Evolutionary conservation across 192 early-diverging fungal genomes (phyloP).

Genomic region (Phlyctochytrium planicorne): DNA sequence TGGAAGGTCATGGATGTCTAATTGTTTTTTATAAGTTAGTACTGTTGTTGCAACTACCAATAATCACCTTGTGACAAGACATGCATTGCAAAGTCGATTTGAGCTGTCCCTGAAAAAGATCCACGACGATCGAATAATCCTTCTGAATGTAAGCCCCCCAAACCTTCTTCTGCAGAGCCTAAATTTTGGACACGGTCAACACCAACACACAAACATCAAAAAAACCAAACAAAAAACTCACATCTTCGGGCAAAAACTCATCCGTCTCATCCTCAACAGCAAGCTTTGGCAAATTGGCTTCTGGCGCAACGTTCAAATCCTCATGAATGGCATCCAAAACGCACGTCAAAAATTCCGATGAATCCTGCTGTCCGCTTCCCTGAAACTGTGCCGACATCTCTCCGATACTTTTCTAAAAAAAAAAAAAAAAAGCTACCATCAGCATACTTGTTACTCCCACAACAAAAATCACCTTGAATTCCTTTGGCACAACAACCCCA

Average conservation of each 20-base stretch:
- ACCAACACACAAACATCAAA: too few species aligned
- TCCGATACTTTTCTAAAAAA: not conserved
- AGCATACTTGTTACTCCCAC: too few species aligned
- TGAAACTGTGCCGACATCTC: constrained; percentile 58
- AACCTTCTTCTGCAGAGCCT: constrained; percentile 21
- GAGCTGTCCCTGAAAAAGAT: constrained; percentile 86
- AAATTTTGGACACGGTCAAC: too few species aligned
- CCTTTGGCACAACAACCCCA: constrained; percentile 62
- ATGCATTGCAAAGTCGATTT: constrained; percentile 65
- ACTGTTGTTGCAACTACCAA: too few species aligned
- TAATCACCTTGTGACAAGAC: constrained; percentile 59
- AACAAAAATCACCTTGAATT: constrained; percentile 41
- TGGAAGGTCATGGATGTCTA: constrained; percentile 84
- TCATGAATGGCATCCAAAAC: constrained; percentile 83
- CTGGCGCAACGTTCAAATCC: constrained; percentile 35
- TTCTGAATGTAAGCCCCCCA: not conserved
- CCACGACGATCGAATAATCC: constrained; percentile 85
- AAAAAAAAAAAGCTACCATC: not conserved
- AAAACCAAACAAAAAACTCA: not conserved
- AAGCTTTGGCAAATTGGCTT: not conserved
- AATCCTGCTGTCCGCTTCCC: constrained; percentile 86
- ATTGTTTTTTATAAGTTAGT: constrained; percentile 59
- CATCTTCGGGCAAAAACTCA: not conserved
- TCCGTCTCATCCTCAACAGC: constrained; percentile 6
- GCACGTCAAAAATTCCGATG: constrained; percentile 84